phyloP scores from a whole-genome alignment of 768 basidiomycete genomes.

The Mycena belliarum region DNA sequence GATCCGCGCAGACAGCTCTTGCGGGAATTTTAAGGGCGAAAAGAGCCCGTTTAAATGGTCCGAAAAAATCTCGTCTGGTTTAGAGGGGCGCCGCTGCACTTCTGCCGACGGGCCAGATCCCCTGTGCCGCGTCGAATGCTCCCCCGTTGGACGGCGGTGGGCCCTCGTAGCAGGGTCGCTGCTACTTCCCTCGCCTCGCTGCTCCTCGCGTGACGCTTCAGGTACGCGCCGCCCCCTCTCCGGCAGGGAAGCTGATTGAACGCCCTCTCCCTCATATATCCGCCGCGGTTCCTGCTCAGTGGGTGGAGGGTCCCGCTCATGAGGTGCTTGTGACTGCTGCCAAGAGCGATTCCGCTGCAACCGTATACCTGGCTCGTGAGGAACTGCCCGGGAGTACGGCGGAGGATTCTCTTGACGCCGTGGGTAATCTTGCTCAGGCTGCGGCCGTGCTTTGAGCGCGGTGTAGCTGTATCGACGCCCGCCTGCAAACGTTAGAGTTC shows the following conservation, averaged over 20 bases:
- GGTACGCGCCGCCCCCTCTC: constrained; percentile 3
- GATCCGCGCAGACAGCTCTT: constrained; percentile 68
- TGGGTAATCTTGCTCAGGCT: constrained; percentile 5
- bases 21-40: constrained; percentile 65
- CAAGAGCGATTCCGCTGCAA: constrained; percentile 7
- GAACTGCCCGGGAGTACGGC: constrained; percentile 7
- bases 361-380: constrained; percentile 13
- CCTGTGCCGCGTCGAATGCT: background rate
- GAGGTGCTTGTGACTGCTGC: background rate
- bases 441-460: constrained; percentile 21
- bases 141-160: background rate
- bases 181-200: constrained; percentile 8
- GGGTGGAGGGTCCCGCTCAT: constrained; percentile 7
- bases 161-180: background rate
- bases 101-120: background rate
- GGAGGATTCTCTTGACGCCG: constrained; percentile 11
- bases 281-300: background rate
- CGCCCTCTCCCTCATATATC: background rate
- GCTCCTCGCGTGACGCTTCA: constrained; percentile 2
- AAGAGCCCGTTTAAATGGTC: constrained; percentile 67
- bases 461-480: constrained; percentile 17
- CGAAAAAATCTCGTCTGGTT: constrained; percentile 33
- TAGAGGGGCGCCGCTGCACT: constrained; percentile 2
- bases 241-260: background rate
- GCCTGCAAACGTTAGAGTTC: constrained; percentile 1